A percentile compares a stretch with the other conserved stretches of the same genome.
Conservation (phyloP, 768 basidiomycete genomes). For the Boletus sp. region DNA sequence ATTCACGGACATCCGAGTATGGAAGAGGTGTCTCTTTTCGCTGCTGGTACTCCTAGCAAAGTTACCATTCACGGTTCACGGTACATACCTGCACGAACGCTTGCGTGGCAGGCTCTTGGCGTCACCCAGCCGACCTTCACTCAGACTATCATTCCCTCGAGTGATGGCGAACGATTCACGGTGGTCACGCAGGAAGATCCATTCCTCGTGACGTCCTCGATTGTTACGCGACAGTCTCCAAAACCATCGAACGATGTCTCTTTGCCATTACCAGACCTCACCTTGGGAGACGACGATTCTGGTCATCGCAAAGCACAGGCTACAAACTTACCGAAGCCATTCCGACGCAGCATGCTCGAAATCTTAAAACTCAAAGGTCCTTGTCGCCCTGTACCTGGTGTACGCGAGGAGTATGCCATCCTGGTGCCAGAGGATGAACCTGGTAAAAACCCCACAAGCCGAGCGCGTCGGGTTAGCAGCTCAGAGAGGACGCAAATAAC, state of each 20-base stretch:
- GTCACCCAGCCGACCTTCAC: neutral
- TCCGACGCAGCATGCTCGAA: constrained; percentile 22
- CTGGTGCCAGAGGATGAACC: neutral
- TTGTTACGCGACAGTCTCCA: neutral
- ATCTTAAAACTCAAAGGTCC: constrained; percentile 17
- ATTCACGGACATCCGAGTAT: constrained; percentile 21
- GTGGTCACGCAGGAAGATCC: constrained; percentile 25
- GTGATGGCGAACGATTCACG: constrained; percentile 23
- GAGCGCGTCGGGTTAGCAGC: constrained; percentile 1
- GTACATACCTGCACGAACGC: constrained; percentile 16
- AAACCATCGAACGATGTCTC: neutral
- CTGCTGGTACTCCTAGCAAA: constrained; percentile 29
- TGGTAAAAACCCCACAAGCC: neutral
- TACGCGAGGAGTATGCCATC: neutral
- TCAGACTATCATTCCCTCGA: constrained; percentile 19
- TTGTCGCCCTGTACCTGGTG: neutral
- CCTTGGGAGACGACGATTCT: neutral
- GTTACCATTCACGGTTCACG: constrained; percentile 27
- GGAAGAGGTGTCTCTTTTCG: constrained; percentile 27
- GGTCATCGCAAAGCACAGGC: neutral
- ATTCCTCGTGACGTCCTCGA: constrained; percentile 11
- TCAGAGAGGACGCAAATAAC: neutral
- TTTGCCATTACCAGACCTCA: neutral
- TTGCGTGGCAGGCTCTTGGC: constrained; percentile 8
- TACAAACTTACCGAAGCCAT: constrained; percentile 10